Evolutionary conservation across 768 basidiomycete species (phyloP).

Genomic region (Leucocoprinus birnbaumii): DNA sequence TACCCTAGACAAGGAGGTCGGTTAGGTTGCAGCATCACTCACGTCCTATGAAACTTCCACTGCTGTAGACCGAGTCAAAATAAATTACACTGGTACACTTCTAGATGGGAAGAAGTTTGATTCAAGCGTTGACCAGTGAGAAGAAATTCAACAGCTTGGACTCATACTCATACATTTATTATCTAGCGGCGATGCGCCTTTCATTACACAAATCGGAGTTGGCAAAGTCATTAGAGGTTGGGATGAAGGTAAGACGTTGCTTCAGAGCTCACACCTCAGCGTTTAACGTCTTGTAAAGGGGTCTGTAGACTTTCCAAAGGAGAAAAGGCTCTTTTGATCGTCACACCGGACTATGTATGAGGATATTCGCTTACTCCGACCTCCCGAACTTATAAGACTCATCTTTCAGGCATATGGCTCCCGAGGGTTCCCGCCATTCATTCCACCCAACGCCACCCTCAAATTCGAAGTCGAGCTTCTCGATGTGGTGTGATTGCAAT

Average conservation of each 20-base stretch:
- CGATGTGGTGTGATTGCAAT: slow-evolving; percentile 21
- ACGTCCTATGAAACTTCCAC: slow-evolving; percentile 17
- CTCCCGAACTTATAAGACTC: slow-evolving; percentile 4
- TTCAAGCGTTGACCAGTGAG: slow-evolving; percentile 74
- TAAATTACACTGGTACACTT: slow-evolving; percentile 81
- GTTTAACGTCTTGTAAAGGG: slow-evolving; percentile 34
- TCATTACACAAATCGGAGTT: slow-evolving; percentile 10
- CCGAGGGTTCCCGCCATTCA: slow-evolving; percentile 76
- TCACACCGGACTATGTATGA: slow-evolving; percentile 76
- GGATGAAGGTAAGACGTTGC: slow-evolving; percentile 3
- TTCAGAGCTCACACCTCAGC: background rate
- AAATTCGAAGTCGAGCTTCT: slow-evolving; percentile 84
- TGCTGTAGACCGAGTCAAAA: slow-evolving; percentile 58
- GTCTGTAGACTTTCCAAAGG: slow-evolving; percentile 77
- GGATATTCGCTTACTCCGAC: background rate
- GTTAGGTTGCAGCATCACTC: slow-evolving; percentile 24
- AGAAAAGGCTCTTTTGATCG: slow-evolving; percentile 66
- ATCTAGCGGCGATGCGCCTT: slow-evolving; percentile 4
- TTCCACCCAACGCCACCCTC: slow-evolving; percentile 74
- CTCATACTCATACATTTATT: background rate
- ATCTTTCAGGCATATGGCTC: slow-evolving; percentile 61
- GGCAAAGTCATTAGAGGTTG: slow-evolving; percentile 5
- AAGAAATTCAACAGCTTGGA: slow-evolving; percentile 5
- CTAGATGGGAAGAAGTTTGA: slow-evolving; percentile 65
- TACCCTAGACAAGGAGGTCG: slow-evolving; percentile 73